Evolutionary conservation across 768 basidiomycete species (phyloP), one percentile per base, ranked within the genome.

Genomic region (Phlebiopsis gigantea): DNA sequence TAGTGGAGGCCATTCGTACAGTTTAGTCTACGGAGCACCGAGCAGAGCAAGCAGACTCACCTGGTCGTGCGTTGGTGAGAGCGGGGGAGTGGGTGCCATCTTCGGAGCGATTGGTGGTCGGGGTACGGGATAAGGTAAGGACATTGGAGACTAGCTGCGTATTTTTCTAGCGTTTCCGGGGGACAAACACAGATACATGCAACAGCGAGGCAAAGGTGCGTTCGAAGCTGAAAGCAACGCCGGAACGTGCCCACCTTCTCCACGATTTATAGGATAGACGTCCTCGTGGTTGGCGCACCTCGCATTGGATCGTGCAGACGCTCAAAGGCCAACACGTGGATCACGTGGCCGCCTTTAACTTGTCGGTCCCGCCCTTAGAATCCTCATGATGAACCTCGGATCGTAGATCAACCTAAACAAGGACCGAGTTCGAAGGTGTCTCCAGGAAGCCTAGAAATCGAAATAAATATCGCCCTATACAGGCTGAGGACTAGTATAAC

Each of bases 1-100:
- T 89, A 70, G 49, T 51, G 56, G 45, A 60, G 45, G 56, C 61
- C 34, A 34, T 21, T 39, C 4, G 17, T 12, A 39, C 34, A 39
- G 51, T 24, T 47, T 44, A 53, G 44, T 28, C 24, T 25, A 30
- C 14, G 25, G 39, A 8, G 12, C 5, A 8, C 9, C 22, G 2
- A 19, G 61, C 56, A 55, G 54, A 56, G 63, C 57, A 62, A 41
- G 63, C 56, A 53, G 55, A 73, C 80, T 52, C 58, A 84, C 87
- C 78, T 90, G 88, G 73, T 89, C 85, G 65, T 80, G 83, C 19
- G 84, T 81, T 17, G 88, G 88, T 54, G 75, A 69, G 56, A 87
- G 72, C 53, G 84, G 74, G 34, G 72, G 76, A 26, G 71, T 64
- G 64, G 71, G 74, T 34, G 72, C 75, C 30, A 70, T 64, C 64